Conservation (phyloP, 768 basidiomycete species). For the Pholiota molesta region DNA sequence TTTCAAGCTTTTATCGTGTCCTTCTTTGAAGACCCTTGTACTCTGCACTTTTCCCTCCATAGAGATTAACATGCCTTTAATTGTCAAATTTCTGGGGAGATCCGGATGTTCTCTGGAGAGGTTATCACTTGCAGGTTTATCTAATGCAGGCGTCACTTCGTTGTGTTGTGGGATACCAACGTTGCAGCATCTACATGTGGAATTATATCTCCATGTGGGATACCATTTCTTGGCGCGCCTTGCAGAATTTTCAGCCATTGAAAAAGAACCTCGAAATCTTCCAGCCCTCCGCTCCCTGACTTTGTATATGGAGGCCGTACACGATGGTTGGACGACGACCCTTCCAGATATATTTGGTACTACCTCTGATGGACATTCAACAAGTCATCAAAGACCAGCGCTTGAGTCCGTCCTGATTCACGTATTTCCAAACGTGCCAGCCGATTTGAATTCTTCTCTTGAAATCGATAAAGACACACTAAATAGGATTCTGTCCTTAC, state of each 20-base stretch:
- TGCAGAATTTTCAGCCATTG: background rate
- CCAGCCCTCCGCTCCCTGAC: background rate
- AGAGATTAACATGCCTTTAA: background rate
- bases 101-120: background rate
- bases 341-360: background rate
- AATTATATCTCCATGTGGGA: background rate
- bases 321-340: background rate
- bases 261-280: background rate
- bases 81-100: background rate
- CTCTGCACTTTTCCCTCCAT: background rate
- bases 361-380: background rate
- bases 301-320: background rate
- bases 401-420: background rate
- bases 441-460: background rate
- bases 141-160: background rate
- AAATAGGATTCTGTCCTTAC: background rate
- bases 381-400: background rate
- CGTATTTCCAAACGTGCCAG: background rate
- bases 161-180: background rate
- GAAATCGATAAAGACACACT: background rate
- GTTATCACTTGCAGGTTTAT: background rate
- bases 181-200: background rate
- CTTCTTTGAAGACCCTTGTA: background rate
- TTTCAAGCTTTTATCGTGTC: background rate
- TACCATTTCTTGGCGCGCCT: background rate